Evolutionary conservation across 257 asterid species (phyloP), one percentile per base, ranked within the genome.

Genomic region (Cinchona pubescens): DNA sequence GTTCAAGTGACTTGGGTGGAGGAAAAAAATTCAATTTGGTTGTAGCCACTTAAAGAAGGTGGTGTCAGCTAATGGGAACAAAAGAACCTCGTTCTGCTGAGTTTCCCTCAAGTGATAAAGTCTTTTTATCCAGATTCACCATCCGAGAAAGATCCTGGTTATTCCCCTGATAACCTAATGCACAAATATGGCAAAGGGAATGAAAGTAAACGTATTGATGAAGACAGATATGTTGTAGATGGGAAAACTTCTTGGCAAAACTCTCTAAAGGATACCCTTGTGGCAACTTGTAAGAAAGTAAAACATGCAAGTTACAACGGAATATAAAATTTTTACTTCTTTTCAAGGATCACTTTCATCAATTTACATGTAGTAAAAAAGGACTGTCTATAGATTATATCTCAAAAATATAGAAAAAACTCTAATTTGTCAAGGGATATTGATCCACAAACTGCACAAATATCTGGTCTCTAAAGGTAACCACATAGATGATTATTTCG

Each of bases 1-100:
- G 83, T 84, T 59, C 89, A 15, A 87, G 84, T 55, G 93, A 84
- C 74, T 67, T 83, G 61, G 92, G 87, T 79, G 76, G 86, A 9
- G 89, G n/a, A n/a, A 87, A 63, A 84, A 63, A 27, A 85, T 79
- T 63, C 87, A 90, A 75, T 84, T 85, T 69, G 85, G 78, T 76
- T 81, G 76, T 77, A 88, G 73, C 60, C 88, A 81, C 34, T 82
- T 92, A 6, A 88, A 88, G 71, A 86, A 84, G 81, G 71, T 84
- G 74, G 85, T 76, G 56, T 84, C 81, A 13, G 61, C 85, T 69
- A 88, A 74, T 46, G 84, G 85, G 70, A 76, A 79, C 49, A 88
- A 83, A 75, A 15, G 85, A 79, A 48, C 84, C 59, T 67, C 84
- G 88, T 64, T 35, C 78, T 60, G 78, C 78, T 15, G 84, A 79